phyloP scores from a whole-genome alignment of 139 green algal genomes.

The Chlorella sp. region DNA sequence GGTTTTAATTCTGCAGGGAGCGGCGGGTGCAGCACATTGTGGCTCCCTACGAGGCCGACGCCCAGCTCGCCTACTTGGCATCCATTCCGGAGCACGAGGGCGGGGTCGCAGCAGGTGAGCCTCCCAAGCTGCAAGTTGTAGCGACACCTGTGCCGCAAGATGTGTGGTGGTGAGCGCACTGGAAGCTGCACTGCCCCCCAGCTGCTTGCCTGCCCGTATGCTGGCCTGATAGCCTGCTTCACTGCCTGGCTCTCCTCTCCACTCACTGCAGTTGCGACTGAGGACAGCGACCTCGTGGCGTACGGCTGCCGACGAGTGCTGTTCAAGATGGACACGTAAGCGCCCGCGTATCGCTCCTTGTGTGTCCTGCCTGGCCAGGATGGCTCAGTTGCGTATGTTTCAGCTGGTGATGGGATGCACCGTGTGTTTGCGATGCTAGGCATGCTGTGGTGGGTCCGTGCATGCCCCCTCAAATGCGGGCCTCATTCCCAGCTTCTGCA shows the following conservation, averaged over 20 bases:
- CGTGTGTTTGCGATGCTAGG: too few relatives aligned
- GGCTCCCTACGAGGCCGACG: constrained; percentile 98
- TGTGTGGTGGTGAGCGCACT: too few relatives aligned
- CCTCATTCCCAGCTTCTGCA: too few relatives aligned
- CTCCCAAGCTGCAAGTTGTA: not conserved
- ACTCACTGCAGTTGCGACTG: constrained; percentile 45
- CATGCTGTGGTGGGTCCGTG: too few relatives aligned
- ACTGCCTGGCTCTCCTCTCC: not conserved
- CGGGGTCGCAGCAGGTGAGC: constrained; percentile 34
- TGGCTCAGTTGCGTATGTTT: too few relatives aligned
- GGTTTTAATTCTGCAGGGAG: not conserved
- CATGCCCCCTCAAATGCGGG: too few relatives aligned
- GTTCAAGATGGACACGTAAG: constrained; percentile 56
- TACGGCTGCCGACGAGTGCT: constrained; percentile 57
- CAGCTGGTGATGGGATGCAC: too few relatives aligned
- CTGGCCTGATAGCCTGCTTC: not conserved
- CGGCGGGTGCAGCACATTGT: constrained; percentile 85
- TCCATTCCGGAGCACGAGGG: constrained; percentile 77
- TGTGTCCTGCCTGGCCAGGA: too few relatives aligned
- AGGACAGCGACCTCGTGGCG: constrained; percentile 57
- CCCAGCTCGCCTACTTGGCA: constrained; percentile 92
- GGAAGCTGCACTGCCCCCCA: too few relatives aligned
- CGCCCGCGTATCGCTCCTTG: too few relatives aligned
- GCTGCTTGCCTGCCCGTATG: not conserved
- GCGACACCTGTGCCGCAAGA: too few relatives aligned